phyloP scores from a whole-genome alignment of 2,329 filamentous ascomycete genomes.

The Colletotrichum acutatum region DNA sequence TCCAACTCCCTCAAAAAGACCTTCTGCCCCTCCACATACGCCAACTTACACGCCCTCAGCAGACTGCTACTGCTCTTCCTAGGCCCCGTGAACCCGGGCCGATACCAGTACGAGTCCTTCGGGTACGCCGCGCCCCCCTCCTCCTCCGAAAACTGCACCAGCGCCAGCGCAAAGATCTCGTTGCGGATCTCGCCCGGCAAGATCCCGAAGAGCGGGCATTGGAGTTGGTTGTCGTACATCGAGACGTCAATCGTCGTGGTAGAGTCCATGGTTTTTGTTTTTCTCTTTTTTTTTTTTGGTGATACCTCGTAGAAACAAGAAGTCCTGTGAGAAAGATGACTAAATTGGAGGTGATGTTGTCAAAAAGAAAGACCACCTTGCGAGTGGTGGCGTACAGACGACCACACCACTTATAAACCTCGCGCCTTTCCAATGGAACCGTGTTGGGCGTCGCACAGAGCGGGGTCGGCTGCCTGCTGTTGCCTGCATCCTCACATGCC shows the following conservation, averaged over 20 bases:
- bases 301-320: too few relatives aligned
- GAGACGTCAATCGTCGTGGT: background rate
- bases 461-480: slow-evolving; percentile 21
- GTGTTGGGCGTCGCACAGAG: background rate
- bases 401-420: background rate
- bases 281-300: too few relatives aligned
- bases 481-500: slow-evolving; percentile 10
- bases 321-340: too few relatives aligned
- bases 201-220: slow-evolving; percentile 43
- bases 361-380: too few relatives aligned
- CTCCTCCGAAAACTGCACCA: slow-evolving; percentile 51
- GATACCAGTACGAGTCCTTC: slow-evolving; percentile 48
- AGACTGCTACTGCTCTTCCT: slow-evolving; percentile 49
- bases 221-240: background rate
- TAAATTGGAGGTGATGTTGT: background rate
- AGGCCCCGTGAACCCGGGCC: slow-evolving; percentile 53
- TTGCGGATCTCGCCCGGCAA: slow-evolving; percentile 62
- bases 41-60: slow-evolving; percentile 52
- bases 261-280: background rate
- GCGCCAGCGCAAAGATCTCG: slow-evolving; percentile 55
- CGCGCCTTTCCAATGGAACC: background rate
- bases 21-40: slow-evolving; percentile 15
- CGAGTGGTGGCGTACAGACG: background rate
- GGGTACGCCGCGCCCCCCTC: slow-evolving; percentile 40
- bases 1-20: slow-evolving; percentile 23